Conservation (phyloP, 129 eudicot species). For the Lactuca sativa region DNA sequence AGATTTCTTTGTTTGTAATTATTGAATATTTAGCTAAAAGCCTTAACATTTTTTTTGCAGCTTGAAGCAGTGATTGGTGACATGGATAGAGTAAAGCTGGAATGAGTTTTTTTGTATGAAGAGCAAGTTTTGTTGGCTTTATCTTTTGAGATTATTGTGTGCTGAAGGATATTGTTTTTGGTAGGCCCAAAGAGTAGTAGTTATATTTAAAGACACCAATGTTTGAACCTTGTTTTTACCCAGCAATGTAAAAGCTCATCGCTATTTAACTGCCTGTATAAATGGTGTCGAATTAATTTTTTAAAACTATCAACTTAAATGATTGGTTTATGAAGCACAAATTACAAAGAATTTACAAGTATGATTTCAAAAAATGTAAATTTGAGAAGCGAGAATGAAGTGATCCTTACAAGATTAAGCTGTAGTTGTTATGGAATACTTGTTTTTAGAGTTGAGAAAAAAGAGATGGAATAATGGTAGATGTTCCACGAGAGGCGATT, state of each 20-base stretch:
- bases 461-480: too few relatives aligned
- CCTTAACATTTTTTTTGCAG: conserved; percentile 36
- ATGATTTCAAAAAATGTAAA: too few relatives aligned
- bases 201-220: conserved; percentile 1
- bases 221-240: conserved; percentile 4
- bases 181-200: conserved; percentile 11
- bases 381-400: too few relatives aligned
- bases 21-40: not conserved
- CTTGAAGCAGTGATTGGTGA: conserved; percentile 80
- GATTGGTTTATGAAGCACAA: too few relatives aligned
- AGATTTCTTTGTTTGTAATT: not conserved
- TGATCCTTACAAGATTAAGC: too few relatives aligned
- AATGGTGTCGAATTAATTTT: not conserved
- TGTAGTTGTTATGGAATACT: too few relatives aligned
- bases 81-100: conserved; percentile 81
- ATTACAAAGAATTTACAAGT: too few relatives aligned
- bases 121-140: conserved; percentile 15
- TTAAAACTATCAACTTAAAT: too few relatives aligned
- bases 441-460: too few relatives aligned
- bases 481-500: too few relatives aligned
- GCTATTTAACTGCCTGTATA: not conserved
- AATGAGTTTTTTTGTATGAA: conserved; percentile 30
- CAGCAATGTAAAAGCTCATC: conserved; percentile 14
- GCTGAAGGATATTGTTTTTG: conserved; percentile 5
- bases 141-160: not conserved